Base-by-base conservation (phyloP, 495 filamentous ascomycete species). In the Entonaema liquescens region DNA sequence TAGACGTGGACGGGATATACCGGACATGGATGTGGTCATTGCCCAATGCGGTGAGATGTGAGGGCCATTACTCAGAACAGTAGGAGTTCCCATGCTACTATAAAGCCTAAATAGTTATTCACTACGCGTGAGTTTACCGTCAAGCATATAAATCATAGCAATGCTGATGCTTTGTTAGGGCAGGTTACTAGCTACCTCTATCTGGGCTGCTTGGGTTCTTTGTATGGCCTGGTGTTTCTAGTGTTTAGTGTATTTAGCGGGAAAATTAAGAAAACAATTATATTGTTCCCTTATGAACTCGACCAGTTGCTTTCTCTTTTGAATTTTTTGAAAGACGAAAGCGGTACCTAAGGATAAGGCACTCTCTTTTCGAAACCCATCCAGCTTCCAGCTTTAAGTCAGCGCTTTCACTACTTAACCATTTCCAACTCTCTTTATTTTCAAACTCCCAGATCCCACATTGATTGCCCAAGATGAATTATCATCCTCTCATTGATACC, bases 41-140 rank as follows among this genome's bases (percentile, higher is more conserved):
- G 85, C 87, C 15, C 90, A 94, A 80, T 98, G 95, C 76, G 95
- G 95, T 21, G 91, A 95, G 81, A 93, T 95, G 92, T 96, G 81
- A 84, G 13, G 5, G 21, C 19, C 52, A 17, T 17, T 47, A 21
- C 21, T 8, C 21, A 47, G 17, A 21, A 47, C 21, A 12, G 23
- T 23, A 47, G 15, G 17, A 3, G 17, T 1, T 4, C 19, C 12
- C 5, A 9, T 21, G n/a, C 7, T 47, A 0, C 42, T 3, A 47
- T 11, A 47, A 23, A 12, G 12, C 0, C 42, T 42, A 19, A 23
- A 47, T 13, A 23, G 11, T 23, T 21, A 47, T n/a, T n/a, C n/a
- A n/a, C 19, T 4, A 21, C 19, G 11, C 1, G 3, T 47, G 21
- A 12, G 42, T 23, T 9, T 9, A 47, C 5, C 21, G 19, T 13